These are phyloP conservation scores for Rugosomyces carneus DNA, from an alignment of 1,284 basidiomycete genomes.

Conservation along the genomic window DNA sequence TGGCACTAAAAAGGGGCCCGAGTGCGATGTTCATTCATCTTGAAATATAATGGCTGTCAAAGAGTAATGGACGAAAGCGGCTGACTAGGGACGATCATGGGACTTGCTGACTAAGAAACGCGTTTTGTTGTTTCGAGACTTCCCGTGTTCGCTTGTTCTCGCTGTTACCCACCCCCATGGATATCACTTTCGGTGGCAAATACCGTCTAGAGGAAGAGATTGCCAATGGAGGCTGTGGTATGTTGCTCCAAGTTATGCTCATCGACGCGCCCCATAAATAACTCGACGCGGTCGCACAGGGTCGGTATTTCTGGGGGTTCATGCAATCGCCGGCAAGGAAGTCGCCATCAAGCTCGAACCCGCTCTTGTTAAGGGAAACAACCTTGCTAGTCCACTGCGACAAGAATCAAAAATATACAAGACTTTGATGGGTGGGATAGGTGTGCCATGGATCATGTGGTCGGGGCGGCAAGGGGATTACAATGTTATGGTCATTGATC, in stretches of 20 bases:
- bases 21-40: too few species aligned
- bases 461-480: constrained; percentile 93
- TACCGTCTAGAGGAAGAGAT: constrained; percentile 94
- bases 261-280: constrained; percentile 5
- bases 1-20: too few species aligned
- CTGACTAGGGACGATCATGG: not conserved
- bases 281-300: constrained; percentile 38
- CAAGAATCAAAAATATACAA: constrained; percentile 92
- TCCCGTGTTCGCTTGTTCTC: not conserved
- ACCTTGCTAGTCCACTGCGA: constrained; percentile 59
- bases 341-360: constrained; percentile 97
- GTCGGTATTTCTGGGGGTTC: constrained; percentile 91
- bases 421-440: constrained; percentile 88
- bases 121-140: constrained; percentile 12
- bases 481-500: constrained; percentile 95
- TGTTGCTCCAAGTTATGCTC: constrained; percentile 23
- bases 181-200: constrained; percentile 74
- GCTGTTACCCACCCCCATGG: constrained; percentile 19
- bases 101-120: constrained; percentile 19
- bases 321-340: constrained; percentile 93
- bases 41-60: too few species aligned
- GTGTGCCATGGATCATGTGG: constrained; percentile 94
- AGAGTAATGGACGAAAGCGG: too few species aligned
- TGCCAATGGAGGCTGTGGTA: constrained; percentile 90
- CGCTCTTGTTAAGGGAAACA: constrained; percentile 42